phyloP scores from a whole-genome alignment of 2,329 filamentous ascomycete genomes.

The Arachnomyces sp. region DNA sequence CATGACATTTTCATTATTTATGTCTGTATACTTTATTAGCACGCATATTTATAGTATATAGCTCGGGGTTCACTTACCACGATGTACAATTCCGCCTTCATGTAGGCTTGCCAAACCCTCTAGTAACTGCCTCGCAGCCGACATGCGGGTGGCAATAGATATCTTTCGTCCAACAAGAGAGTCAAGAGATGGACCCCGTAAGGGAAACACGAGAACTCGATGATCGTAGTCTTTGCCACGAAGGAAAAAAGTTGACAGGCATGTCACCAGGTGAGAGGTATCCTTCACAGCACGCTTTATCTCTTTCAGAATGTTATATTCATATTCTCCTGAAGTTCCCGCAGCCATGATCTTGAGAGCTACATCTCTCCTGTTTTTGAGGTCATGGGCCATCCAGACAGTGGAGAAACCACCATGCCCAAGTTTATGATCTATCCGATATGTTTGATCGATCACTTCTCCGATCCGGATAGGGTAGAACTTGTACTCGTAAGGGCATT shows the following conservation, averaged over 20 bases:
- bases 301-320: conserved; percentile 5
- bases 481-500: conserved; percentile 5
- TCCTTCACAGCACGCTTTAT: conserved; percentile 5
- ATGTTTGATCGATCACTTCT: not conserved
- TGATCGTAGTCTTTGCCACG: conserved; percentile 1
- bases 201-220: conserved; percentile 3
- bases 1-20: conserved; percentile 9
- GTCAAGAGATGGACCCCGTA: conserved; percentile 3
- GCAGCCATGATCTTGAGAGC: conserved; percentile 4
- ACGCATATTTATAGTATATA: too few species aligned
- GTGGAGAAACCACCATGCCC: not conserved
- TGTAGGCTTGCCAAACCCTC: conserved; percentile 3
- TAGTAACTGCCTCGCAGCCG: conserved; percentile 2
- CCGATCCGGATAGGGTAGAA: conserved; percentile 5
- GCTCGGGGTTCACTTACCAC: conserved; percentile 2
- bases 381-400: not conserved
- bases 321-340: conserved; percentile 3
- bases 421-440: not conserved
- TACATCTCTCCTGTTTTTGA: conserved; percentile 1
- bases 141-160: not conserved
- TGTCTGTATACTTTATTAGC: conserved; percentile 2
- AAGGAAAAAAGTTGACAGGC: not conserved
- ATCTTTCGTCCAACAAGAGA: conserved; percentile 3
- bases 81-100: conserved; percentile 1
- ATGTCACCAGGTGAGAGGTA: conserved; percentile 2